Evolutionary conservation across 208 protist species (phyloP), one percentile per base, ranked within the genome.

Genomic region (Wallacemonas sp.): DNA sequence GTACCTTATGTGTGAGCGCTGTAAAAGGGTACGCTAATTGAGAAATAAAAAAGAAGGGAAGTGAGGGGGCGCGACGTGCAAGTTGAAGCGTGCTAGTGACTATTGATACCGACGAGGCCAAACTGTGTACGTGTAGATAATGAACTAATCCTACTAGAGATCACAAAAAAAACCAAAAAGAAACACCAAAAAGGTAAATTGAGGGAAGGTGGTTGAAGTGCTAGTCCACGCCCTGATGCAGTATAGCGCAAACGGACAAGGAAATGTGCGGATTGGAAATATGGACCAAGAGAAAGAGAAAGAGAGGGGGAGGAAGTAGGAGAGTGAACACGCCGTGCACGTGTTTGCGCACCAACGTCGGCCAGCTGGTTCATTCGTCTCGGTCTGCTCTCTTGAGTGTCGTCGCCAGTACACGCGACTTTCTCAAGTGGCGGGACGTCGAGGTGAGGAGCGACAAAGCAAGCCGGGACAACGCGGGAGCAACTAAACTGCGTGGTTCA

Each of bases 1-100:
- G 10, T 70, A 16, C 42, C 0, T 48, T 7, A 7, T 8, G 11
- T 54, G 31, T 61, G 16, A 18, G 50, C n/a, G 2, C 5, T 49
- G 61, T 42, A 18, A 46, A 11, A 14, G 44, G 46, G 7, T 62
- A 33, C 32, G 26, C 8, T 38, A 52, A 18, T 1, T 44, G 38
- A 68, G 54, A 57, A 46, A 67, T 61, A 73, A 57, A 73, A 66
- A 73, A 71, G n/a, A n/a, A n/a, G n/a, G n/a, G n/a, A n/a, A n/a
- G n/a, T n/a, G n/a, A n/a, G n/a, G n/a, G n/a, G n/a, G n/a, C n/a
- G n/a, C n/a, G n/a, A n/a, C n/a, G n/a, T n/a, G n/a, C n/a, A n/a
- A n/a, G n/a, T n/a, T n/a, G n/a, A n/a, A n/a, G n/a, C n/a, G 29
- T 28, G 39, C 5, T 44, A 33, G 62, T 0, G 20, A 57, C 5